A percentile compares a stretch with the other conserved stretches of the same genome.
These are phyloP conservation scores for Xylaria multiplex DNA, from an alignment of 2,329 filamentous ascomycete genomes.

Conservation along the genomic window DNA sequence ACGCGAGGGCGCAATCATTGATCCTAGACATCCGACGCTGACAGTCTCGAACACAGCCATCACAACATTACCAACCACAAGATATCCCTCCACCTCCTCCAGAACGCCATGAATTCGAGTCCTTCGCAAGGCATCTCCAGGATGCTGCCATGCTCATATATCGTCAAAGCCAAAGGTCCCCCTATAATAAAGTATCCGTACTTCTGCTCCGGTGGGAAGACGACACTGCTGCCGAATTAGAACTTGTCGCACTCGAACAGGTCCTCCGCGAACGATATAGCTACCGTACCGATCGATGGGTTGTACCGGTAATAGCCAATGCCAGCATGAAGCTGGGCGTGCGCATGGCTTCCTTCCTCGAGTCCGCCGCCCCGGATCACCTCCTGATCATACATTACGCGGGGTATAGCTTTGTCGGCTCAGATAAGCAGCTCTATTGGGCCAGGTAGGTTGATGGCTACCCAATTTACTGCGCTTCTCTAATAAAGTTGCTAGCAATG, in stretches of 20 bases:
- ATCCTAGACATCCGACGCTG: conserved; percentile 29
- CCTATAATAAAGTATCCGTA: conserved; percentile 68
- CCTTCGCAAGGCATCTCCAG: conserved; percentile 73
- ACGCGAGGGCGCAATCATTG: conserved; percentile 29
- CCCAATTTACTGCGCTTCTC: conserved; percentile 45
- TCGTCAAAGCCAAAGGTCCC: conserved; percentile 67
- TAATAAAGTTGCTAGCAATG: conserved; percentile 60
- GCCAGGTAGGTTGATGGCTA: conserved; percentile 64
- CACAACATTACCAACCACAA: conserved; percentile 46
- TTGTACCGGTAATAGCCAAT: conserved; percentile 68
- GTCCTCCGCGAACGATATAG: conserved; percentile 69
- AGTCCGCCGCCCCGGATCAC: conserved; percentile 66
- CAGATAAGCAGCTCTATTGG: conserved; percentile 72
- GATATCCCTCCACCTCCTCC: conserved; percentile 47
- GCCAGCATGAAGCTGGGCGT: conserved; percentile 70
- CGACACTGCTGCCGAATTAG: conserved; percentile 63
- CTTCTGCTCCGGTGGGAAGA: conserved; percentile 72
- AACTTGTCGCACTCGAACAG: conserved; percentile 65
- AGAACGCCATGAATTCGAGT: conserved; percentile 71
- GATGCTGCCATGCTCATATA: conserved; percentile 75
- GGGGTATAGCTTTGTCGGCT: conserved; percentile 67
- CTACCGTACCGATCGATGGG: conserved; percentile 69
- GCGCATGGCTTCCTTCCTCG: conserved; percentile 68
- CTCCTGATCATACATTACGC: conserved; percentile 73
- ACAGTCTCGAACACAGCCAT: conserved; percentile 38